Percentiles rank a stretch among this genome's conserved stretches.
These are phyloP conservation scores for Teunomyces kruisii DNA, from an alignment of 805 yeast genomes.

Conservation along the genomic window DNA sequence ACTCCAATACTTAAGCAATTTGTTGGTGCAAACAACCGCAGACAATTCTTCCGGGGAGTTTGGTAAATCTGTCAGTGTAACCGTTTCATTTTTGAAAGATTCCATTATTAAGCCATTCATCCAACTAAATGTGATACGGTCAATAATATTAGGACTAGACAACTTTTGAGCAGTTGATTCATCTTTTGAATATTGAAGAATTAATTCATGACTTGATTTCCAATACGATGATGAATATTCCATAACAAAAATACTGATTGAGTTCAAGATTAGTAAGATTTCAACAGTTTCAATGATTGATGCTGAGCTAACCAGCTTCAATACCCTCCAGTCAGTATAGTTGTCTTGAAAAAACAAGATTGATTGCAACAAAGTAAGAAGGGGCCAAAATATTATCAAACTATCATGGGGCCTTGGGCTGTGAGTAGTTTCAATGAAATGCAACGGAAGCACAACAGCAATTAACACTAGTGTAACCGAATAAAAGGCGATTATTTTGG, in stretches of 20 bases:
- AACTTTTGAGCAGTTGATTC: conserved; percentile 5
- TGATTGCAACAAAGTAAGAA: conserved; percentile 15
- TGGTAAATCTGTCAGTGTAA: conserved; percentile 35
- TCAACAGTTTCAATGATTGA: conserved; percentile 18
- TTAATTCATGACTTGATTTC: conserved; percentile 42
- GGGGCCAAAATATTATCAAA: conserved; percentile 32
- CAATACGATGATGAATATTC: conserved; percentile 35
- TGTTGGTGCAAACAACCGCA: conserved; percentile 17
- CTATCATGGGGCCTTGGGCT: conserved; percentile 19
- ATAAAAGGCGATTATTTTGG: conserved; percentile 16
- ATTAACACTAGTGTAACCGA: conserved; percentile 10
- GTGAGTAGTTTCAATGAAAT: conserved; percentile 23
- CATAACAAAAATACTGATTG: conserved; percentile 32
- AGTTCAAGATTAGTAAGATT: conserved; percentile 24
- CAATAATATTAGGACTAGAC: conserved; percentile 32
- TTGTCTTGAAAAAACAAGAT: conserved; percentile 26
- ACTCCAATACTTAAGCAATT: conserved; percentile 18
- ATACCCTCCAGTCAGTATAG: conserved; percentile 23
- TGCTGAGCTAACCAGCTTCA: conserved; percentile 9
- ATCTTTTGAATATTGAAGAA: conserved; percentile 23
- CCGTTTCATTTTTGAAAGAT: conserved; percentile 37
- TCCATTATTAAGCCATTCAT: conserved; percentile 45
- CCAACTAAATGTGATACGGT: conserved; percentile 46
- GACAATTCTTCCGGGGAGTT: conserved; percentile 25
- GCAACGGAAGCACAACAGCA: conserved; percentile 24